Percentiles rank a stretch among this genome's conserved stretches.
These are phyloP conservation scores for Paramarasmius palmivorus DNA, from an alignment of 1,284 basidiomycete genomes.

Conservation along the genomic window DNA sequence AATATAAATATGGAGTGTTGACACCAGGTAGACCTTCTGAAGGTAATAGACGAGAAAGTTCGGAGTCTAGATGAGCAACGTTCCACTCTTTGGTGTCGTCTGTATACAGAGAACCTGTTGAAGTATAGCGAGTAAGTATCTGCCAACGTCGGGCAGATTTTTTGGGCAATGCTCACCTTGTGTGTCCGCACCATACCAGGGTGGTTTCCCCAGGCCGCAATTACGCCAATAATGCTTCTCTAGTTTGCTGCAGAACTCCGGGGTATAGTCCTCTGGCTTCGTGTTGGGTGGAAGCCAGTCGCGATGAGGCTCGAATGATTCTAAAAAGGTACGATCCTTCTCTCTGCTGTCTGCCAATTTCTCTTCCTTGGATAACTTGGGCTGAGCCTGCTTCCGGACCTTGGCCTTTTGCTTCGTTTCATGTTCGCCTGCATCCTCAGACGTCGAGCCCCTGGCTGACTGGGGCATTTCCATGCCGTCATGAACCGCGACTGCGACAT, in stretches of 20 bases:
- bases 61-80: slow-evolving; percentile 86
- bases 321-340: slow-evolving; percentile 65
- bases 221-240: slow-evolving; percentile 94
- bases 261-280: slow-evolving; percentile 73
- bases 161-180: slow-evolving; percentile 56
- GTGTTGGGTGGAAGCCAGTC: slow-evolving; percentile 83
- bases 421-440: slow-evolving; percentile 21
- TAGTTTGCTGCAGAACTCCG: slow-evolving; percentile 83
- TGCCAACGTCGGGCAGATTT: slow-evolving; percentile 1
- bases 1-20: slow-evolving; percentile 97
- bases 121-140: no score
- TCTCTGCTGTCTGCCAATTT: slow-evolving; percentile 51
- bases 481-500: slow-evolving; percentile 21
- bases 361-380: slow-evolving; percentile 54
- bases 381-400: slow-evolving; percentile 42
- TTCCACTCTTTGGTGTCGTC: slow-evolving; percentile 88
- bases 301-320: slow-evolving; percentile 65
- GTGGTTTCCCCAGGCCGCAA: slow-evolving; percentile 82
- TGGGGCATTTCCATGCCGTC: slow-evolving; percentile 13
- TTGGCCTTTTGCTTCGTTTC: slow-evolving; percentile 38
- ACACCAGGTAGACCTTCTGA: slow-evolving; percentile 87
- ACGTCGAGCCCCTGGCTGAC: no score
- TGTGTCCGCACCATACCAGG: slow-evolving; percentile 97
- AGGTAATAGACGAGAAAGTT: slow-evolving; percentile 82
- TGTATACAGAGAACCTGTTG: slow-evolving; percentile 81